phyloP scores from a whole-genome alignment of 352 stramenopile genomes.

The Globisporangium emineosum region DNA sequence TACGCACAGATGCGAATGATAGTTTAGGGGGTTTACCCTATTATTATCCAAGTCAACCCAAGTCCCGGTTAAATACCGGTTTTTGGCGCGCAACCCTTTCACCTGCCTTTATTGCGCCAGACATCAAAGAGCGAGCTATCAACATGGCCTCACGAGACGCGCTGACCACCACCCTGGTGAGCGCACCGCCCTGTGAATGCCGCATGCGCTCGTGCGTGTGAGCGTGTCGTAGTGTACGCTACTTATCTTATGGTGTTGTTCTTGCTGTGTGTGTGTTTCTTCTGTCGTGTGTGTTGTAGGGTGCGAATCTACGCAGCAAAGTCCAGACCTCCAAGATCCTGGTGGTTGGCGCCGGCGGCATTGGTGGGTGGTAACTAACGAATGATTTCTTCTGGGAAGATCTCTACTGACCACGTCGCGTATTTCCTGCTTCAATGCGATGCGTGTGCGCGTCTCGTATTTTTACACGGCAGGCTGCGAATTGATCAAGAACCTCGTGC shows the following conservation, averaged over 20 bases:
- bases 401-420: not conserved
- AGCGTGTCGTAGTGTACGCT: too few species aligned
- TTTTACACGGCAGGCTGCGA: slow-evolving; percentile 88
- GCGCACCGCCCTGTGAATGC: slow-evolving; percentile 13
- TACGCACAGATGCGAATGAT: too few species aligned
- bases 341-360: slow-evolving; percentile 97
- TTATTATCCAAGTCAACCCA: not conserved
- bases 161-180: slow-evolving; percentile 46
- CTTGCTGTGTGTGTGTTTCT: not conserved
- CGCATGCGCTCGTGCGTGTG: not conserved
- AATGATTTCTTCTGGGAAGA: not conserved
- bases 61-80: too few species aligned
- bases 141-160: slow-evolving; percentile 22
- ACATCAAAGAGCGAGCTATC: slow-evolving; percentile 3
- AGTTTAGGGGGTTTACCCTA: not conserved
- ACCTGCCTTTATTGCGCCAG: not conserved
- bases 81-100: not conserved
- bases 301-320: slow-evolving; percentile 49
- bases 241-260: not conserved
- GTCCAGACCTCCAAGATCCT: slow-evolving; percentile 90
- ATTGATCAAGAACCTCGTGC: slow-evolving; percentile 98
- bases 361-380: slow-evolving; percentile 67
- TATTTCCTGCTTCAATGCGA: not conserved
- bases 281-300: slow-evolving; percentile 30
- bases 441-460: not conserved